Base-by-base conservation (phyloP, 2,329 filamentous ascomycete genomes). In the Penicillium sp. region DNA sequence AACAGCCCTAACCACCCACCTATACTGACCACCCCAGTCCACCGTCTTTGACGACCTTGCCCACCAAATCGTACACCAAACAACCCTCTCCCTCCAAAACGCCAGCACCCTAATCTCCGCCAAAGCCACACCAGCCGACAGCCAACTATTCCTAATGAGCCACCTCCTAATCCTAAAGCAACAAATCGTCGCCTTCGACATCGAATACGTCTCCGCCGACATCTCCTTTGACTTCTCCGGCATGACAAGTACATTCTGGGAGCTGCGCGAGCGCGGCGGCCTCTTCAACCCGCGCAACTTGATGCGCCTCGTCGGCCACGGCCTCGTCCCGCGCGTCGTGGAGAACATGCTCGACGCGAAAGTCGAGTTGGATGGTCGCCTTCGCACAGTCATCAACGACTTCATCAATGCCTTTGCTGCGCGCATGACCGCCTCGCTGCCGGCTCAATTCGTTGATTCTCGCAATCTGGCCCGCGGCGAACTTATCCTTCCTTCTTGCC, bases 101-200 rank as follows among this genome's bases (percentile, higher is more conserved):
- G 93, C 91, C 29, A 89, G 92, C 64, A 79, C 82, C 6, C 84
- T 85, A 59, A 88, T 96, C 65, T 83, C 86, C 55, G 83, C 83
- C 36, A 86, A 85, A 55, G 80, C 83, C 23, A 74, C 75, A n/a
- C 78, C 79, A 71, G 82, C 84, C 1, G 92, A 97, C 71, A 85
- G 89, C 0, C 90, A 96, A 65, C 83, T 99, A 5, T 99, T 99
- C 76, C 87, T 97, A 69, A 88, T 99, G 67, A 94, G 93, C 67
- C 96, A 99, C 72, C 83, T 99, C 2, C 88, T 99, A 49, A 88
- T 97, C 49, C 84, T 99, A 51, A 97, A 97, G 75, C 96, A 97
- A 71, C 91, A 97, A 72, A 89, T 99, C 51, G 87, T 99, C 27
- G 93, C 93, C 10, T 92, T 99, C 61, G 94, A 99, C 77, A 97